Evolutionary conservation across 139 green algal species (phyloP).

Genomic region (Coelastrella sp.): DNA sequence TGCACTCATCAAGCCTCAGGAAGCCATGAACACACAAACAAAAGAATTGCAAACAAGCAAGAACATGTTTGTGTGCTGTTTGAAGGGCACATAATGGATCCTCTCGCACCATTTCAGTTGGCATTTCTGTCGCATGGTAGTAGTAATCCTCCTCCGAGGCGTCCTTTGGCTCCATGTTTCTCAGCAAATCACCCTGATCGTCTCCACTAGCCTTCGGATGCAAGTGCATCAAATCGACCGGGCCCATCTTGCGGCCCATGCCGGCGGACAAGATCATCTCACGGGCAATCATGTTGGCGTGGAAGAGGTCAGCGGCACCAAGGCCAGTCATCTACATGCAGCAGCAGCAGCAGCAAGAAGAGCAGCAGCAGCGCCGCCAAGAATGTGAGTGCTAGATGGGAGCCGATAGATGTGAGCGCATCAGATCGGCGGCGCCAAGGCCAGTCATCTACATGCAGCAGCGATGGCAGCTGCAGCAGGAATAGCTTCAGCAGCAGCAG

Average conservation of each 20-base stretch:
- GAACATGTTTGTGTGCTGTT: too few relatives aligned
- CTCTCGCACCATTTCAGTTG: slow-evolving; percentile 59
- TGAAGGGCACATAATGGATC: not conserved
- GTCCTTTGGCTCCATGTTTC: slow-evolving; percentile 33
- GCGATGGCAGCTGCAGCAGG: not conserved
- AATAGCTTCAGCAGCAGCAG: not conserved
- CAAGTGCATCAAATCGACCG: slow-evolving; percentile 38
- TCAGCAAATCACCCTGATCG: slow-evolving; percentile 43
- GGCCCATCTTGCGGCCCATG: slow-evolving; percentile 48
- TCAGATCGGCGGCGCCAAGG: slow-evolving; percentile 58
- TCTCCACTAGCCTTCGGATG: slow-evolving; percentile 35
- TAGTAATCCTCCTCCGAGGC: slow-evolving; percentile 50
- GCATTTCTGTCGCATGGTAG: slow-evolving; percentile 63
- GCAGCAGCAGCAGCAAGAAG: not conserved
- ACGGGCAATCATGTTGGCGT: slow-evolving; percentile 86
- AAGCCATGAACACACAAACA: too few relatives aligned
- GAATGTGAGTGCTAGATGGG: too few relatives aligned
- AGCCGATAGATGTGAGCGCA: not conserved
- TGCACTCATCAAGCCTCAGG: too few relatives aligned
- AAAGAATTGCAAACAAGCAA: too few relatives aligned
- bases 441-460: slow-evolving; percentile 48
- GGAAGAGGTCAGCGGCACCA: slow-evolving; percentile 67
- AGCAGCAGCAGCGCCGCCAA: not conserved
- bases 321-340: slow-evolving; percentile 52
- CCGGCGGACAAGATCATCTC: slow-evolving; percentile 89